Percentiles rank a stretch among this genome's conserved stretches.
phyloP scores from a whole-genome alignment of 2,329 filamentous ascomycete genomes.

The Aspergillus novofumigatus region DNA sequence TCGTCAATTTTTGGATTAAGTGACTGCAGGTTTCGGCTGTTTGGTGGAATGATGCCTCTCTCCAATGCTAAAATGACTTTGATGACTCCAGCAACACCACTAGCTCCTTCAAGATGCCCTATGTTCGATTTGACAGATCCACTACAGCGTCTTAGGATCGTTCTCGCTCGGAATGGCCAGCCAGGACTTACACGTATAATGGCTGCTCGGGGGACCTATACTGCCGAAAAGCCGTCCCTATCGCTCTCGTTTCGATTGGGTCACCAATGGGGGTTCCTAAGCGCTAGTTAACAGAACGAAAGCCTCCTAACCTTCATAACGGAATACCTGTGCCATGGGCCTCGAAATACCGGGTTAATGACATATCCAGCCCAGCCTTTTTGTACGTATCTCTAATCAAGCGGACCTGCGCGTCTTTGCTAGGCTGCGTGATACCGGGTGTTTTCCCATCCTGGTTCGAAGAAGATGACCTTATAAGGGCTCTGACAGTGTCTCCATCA shows the following conservation, averaged over 20 bases:
- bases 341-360: constrained; percentile 7
- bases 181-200: not conserved
- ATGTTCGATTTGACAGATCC: constrained; percentile 17
- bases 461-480: constrained; percentile 26
- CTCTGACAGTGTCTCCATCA: constrained; percentile 40
- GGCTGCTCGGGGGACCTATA: not conserved
- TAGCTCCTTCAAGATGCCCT: constrained; percentile 12
- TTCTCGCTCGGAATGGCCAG: not conserved
- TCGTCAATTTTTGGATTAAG: constrained; percentile 5
- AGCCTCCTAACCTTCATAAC: no score
- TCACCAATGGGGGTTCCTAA: constrained; percentile 34
- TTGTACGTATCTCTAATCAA: constrained; percentile 26
- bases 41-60: constrained; percentile 19
- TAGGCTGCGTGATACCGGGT: not conserved
- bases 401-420: constrained; percentile 20
- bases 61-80: constrained; percentile 24
- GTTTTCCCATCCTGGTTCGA: constrained; percentile 27
- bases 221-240: constrained; percentile 8
- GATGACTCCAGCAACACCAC: constrained; percentile 13
- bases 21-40: constrained; percentile 3
- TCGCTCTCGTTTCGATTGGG: constrained; percentile 10
- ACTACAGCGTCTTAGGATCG: constrained; percentile 1
- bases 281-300: constrained; percentile 21
- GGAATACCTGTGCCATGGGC: constrained; percentile 9
- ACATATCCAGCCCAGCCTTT: constrained; percentile 7